Evolutionary conservation across 805 yeast genomes (phyloP).

Genomic region (Danielia oregonensis): DNA sequence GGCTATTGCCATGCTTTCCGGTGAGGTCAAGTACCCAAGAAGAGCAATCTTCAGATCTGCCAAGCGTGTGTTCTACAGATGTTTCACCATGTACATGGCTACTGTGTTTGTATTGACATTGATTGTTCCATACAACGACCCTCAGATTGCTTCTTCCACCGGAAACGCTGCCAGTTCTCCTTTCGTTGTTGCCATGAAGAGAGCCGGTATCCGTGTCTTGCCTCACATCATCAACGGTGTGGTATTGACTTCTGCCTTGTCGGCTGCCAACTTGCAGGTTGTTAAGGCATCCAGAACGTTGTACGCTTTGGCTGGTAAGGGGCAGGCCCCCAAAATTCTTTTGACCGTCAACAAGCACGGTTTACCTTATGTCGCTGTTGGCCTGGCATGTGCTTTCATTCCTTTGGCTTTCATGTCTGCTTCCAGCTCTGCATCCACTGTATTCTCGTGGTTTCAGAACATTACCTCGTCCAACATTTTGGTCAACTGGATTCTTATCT

Average conservation of each 20-base stretch:
- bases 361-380: slow-evolving; percentile 24
- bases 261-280: slow-evolving; percentile 31
- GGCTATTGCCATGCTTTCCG: slow-evolving; percentile 21
- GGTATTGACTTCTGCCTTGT: slow-evolving; percentile 37
- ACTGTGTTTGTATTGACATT: slow-evolving; percentile 31
- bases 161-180: slow-evolving; percentile 35
- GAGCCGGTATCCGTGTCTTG: slow-evolving; percentile 30
- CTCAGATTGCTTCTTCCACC: slow-evolving; percentile 21
- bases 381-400: slow-evolving; percentile 21
- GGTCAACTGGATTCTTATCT: slow-evolving; percentile 28
- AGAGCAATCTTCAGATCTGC: slow-evolving; percentile 27
- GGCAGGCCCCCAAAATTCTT: slow-evolving; percentile 36
- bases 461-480: slow-evolving; percentile 28
- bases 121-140: slow-evolving; percentile 29
- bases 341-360: slow-evolving; percentile 29
- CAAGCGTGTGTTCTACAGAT: slow-evolving; percentile 27
- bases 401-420: slow-evolving; percentile 37
- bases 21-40: slow-evolving; percentile 34
- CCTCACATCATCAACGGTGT: slow-evolving; percentile 37
- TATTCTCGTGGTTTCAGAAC: slow-evolving; percentile 33
- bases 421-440: slow-evolving; percentile 22
- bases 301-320: slow-evolving; percentile 34
- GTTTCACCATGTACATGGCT: slow-evolving; percentile 24
- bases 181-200: slow-evolving; percentile 36
- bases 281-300: slow-evolving; percentile 29